Conservation (phyloP, 768 basidiomycete genomes). For the Porpolomopsis calyptriformis region DNA sequence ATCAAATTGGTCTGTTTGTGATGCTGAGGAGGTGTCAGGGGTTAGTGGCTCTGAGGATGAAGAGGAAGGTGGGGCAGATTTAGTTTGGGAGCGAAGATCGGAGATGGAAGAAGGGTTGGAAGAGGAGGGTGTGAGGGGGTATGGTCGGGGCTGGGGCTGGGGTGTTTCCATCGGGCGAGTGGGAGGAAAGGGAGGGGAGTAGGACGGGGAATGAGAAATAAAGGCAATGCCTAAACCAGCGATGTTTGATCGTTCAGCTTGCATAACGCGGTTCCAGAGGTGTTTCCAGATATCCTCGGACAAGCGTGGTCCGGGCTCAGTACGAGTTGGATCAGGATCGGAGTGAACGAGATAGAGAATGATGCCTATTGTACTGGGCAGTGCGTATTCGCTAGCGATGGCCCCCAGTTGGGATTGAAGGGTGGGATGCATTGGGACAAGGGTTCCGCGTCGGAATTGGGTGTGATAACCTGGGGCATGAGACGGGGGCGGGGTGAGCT, state of each 20-base stretch:
- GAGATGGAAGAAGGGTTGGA: conserved; percentile 46
- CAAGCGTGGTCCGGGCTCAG: conserved; percentile 65
- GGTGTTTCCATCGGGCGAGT: conserved; percentile 27
- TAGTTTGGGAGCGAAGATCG: conserved; percentile 35
- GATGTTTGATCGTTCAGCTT: conserved; percentile 41
- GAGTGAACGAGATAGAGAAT: conserved; percentile 65
- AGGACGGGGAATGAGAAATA: conserved; percentile 32
- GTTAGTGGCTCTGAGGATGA: conserved; percentile 41
- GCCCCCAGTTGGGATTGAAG: conserved; percentile 74
- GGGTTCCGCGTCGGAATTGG: conserved; percentile 73
- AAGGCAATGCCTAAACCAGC: conserved; percentile 36
- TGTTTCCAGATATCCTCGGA: conserved; percentile 83
- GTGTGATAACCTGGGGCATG: conserved; percentile 66
- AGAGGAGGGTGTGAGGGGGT: conserved; percentile 36
- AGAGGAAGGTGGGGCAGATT: conserved; percentile 40
- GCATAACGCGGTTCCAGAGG: conserved; percentile 68
- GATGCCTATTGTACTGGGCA: conserved; percentile 78
- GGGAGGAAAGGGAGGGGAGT: conserved; percentile 35
- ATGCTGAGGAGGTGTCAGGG: conserved; percentile 39
- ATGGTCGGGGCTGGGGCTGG: conserved; percentile 23
- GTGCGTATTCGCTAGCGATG: conserved; percentile 87
- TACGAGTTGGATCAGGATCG: no score
- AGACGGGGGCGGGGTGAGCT: conserved; percentile 41
- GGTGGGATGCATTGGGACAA: conserved; percentile 77
- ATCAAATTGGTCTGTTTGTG: conserved; percentile 40